These are phyloP conservation scores for Hylodesmum podocarpum DNA, from an alignment of 306 rosid species.

Conservation along the genomic window DNA sequence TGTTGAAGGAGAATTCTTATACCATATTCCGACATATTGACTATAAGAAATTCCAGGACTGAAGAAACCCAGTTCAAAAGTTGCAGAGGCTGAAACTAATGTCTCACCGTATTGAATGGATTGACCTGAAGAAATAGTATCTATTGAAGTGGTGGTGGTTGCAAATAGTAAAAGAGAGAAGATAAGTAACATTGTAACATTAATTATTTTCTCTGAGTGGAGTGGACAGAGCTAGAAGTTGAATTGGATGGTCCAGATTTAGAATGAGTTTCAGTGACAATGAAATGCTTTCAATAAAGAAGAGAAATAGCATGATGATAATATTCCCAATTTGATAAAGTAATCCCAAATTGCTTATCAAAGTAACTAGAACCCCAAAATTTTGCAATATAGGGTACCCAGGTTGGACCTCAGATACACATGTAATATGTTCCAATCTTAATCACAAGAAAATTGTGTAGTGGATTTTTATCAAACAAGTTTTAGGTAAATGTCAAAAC, in stretches of 20 bases:
- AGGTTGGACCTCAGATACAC: too few species aligned
- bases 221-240: neutral
- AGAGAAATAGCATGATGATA: neutral
- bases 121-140: neutral
- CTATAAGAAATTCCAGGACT: neutral
- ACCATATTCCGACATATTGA: constrained; percentile 8
- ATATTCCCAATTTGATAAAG: too few species aligned
- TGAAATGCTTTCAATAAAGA: neutral
- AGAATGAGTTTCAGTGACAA: neutral
- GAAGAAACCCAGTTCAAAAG: neutral
- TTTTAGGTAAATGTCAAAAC: too few species aligned
- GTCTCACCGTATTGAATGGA: neutral
- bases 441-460: too few species aligned
- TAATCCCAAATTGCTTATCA: too few species aligned
- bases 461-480: too few species aligned
- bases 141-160: neutral
- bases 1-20: constrained; percentile 6
- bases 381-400: too few species aligned
- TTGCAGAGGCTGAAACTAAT: neutral
- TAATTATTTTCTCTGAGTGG: neutral
- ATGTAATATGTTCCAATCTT: too few species aligned
- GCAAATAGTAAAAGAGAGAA: neutral
- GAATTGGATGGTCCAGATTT: too few species aligned
- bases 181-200: neutral
- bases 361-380: too few species aligned